Evolutionary conservation across 805 yeast genomes (phyloP).

Genomic region (Alloascoidea hylecoeti): DNA sequence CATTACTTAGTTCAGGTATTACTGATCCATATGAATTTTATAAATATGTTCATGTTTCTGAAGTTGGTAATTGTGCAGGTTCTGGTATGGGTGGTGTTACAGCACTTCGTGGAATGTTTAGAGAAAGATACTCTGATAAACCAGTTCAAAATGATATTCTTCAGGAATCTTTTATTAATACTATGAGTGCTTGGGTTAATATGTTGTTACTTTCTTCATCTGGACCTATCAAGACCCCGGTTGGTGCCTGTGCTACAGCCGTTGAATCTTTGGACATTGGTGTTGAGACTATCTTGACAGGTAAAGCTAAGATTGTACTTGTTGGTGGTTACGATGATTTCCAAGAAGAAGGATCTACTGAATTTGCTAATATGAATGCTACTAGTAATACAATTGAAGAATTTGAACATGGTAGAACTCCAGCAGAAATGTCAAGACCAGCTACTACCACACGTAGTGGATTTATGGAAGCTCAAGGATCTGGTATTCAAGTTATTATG

Average conservation of each 20-base stretch:
- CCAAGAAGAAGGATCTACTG: conserved; percentile 98
- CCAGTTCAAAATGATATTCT: conserved; percentile 96
- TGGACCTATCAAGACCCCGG: conserved; percentile 99
- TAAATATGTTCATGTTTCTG: conserved; percentile 95
- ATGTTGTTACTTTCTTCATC: conserved; percentile 94
- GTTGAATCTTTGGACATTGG: conserved; percentile 95
- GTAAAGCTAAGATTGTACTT: conserved; percentile 90
- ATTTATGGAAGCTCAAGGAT: conserved; percentile 99
- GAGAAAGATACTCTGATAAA: conserved; percentile 80
- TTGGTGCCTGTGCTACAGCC: conserved; percentile 99
- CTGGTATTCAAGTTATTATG: conserved; percentile 97
- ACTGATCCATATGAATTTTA: conserved; percentile 98
- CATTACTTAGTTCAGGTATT: conserved; percentile 85
- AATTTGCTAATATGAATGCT: conserved; percentile 98
- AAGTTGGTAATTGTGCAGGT: conserved; percentile 98
- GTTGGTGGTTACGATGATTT: conserved; percentile 99
- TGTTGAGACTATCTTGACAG: conserved; percentile 82
- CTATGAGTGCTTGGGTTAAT: conserved; percentile 99
- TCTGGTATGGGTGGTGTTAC: conserved; percentile 99
- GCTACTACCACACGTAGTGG: conserved; percentile 93
- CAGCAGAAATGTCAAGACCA: conserved; percentile 98
- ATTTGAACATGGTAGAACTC: conserved; percentile 91
- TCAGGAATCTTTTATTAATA: conserved; percentile 97
- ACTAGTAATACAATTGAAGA: conserved; percentile 85
- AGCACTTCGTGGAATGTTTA: conserved; percentile 96